These are phyloP conservation scores for Colletotrichum liaoningense DNA, from an alignment of 2,329 filamentous ascomycete species.

Conservation along the genomic window DNA sequence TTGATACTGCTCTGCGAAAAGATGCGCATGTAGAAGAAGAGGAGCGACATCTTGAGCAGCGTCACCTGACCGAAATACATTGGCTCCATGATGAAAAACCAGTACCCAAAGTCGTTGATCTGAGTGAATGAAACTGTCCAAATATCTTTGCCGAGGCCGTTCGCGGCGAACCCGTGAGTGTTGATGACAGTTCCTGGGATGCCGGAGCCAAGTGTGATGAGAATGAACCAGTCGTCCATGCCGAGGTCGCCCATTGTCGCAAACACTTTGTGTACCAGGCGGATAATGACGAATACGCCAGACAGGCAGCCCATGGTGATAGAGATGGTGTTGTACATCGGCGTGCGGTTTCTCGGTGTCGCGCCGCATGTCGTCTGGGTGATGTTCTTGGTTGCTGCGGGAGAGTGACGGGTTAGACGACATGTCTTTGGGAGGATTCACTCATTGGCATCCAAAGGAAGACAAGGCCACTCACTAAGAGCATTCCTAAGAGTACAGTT, in stretches of 20 bases:
- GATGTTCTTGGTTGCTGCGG: slow-evolving; percentile 33
- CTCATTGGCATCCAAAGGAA: neutral
- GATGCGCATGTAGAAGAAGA: slow-evolving; percentile 67
- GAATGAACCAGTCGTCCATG: slow-evolving; percentile 51
- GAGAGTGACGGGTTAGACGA: slow-evolving; percentile 4
- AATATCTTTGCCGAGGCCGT: slow-evolving; percentile 62
- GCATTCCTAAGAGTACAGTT: slow-evolving; percentile 46
- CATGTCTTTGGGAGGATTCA: neutral
- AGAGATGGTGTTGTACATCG: slow-evolving; percentile 47
- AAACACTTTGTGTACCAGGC: slow-evolving; percentile 52
- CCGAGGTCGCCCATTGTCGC: slow-evolving; percentile 48
- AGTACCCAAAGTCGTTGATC: slow-evolving; percentile 56
- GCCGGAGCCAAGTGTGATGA: slow-evolving; percentile 41
- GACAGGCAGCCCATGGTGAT: slow-evolving; percentile 49
- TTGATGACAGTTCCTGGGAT: slow-evolving; percentile 47
- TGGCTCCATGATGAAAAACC: slow-evolving; percentile 55
- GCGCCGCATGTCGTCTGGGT: slow-evolving; percentile 43
- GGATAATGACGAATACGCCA: slow-evolving; percentile 53
- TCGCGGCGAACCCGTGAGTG: slow-evolving; percentile 44
- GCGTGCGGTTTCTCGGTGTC: slow-evolving; percentile 45
- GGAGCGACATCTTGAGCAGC: slow-evolving; percentile 61
- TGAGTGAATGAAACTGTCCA: slow-evolving; percentile 57
- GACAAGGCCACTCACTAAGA: slow-evolving; percentile 42
- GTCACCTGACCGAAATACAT: slow-evolving; percentile 60
- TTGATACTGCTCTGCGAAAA: slow-evolving; percentile 53